A percentile compares a stretch with the other conserved stretches of the same genome.
Conservation (phyloP, 768 basidiomycete genomes). For the Hericium alpestre region DNA sequence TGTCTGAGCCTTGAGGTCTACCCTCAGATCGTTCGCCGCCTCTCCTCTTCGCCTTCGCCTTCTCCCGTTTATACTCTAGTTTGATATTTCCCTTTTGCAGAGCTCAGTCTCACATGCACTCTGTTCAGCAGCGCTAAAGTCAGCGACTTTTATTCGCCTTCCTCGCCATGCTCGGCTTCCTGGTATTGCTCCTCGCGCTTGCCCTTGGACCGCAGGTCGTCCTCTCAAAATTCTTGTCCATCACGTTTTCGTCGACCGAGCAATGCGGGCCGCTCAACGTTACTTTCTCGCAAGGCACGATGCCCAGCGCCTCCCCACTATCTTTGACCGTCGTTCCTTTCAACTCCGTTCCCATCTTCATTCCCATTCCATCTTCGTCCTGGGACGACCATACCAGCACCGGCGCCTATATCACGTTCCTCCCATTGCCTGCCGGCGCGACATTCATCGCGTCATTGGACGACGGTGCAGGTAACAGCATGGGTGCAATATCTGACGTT, state of each 20-base stretch:
- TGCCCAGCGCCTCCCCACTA: conserved; percentile 27
- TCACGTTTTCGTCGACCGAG: conserved; percentile 30
- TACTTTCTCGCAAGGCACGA: conserved; percentile 30
- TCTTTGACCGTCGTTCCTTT: conserved; percentile 44
- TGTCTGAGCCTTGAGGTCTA: too few relatives aligned
- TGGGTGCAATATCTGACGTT: conserved; percentile 31
- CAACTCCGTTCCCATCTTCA: conserved; percentile 36
- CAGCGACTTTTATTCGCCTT: neutral
- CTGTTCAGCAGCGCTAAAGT: neutral
- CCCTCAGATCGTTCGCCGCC: neutral
- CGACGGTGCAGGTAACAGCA: conserved; percentile 25
- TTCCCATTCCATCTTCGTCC: conserved; percentile 32
- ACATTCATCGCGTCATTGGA: conserved; percentile 47
- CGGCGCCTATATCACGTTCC: conserved; percentile 36
- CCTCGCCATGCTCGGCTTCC: conserved; percentile 6
- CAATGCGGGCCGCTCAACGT: conserved; percentile 46
- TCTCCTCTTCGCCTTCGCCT: neutral
- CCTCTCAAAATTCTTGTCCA: conserved; percentile 18
- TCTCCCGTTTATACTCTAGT: neutral
- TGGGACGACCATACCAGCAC: conserved; percentile 26
- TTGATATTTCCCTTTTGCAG: neutral
- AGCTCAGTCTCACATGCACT: neutral
- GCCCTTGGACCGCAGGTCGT: conserved; percentile 17
- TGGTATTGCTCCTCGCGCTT: conserved; percentile 8
- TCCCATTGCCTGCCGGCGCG: conserved; percentile 40